These are phyloP conservation scores for Cnidoscolus chayamansa DNA, from an alignment of 441 rosid species.

Conservation along the genomic window DNA sequence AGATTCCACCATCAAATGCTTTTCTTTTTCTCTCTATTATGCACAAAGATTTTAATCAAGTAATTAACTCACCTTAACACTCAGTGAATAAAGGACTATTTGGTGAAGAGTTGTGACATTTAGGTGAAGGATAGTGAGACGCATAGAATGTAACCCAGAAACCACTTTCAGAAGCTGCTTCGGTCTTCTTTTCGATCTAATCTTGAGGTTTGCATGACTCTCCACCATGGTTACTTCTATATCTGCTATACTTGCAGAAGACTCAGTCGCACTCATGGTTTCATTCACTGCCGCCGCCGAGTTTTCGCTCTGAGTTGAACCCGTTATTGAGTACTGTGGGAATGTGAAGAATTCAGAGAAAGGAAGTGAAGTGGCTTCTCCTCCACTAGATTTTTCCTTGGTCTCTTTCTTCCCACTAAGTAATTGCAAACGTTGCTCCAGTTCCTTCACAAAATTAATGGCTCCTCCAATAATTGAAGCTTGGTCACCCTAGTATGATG, in stretches of 20 bases:
- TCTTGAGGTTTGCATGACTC: constrained; percentile 74
- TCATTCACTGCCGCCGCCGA: constrained; percentile 28
- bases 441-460: constrained; percentile 76
- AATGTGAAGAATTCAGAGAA: constrained; percentile 62
- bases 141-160: constrained; percentile 55
- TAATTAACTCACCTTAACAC: constrained; percentile 60
- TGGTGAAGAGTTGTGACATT: constrained; percentile 64
- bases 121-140: constrained; percentile 72
- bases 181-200: constrained; percentile 56
- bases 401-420: constrained; percentile 32
- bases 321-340: constrained; percentile 53
- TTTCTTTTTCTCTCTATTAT: too few species aligned
- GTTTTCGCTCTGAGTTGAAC: constrained; percentile 25
- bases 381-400: constrained; percentile 27
- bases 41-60: not conserved
- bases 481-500: constrained; percentile 60
- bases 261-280: constrained; percentile 23
- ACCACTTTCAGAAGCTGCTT: constrained; percentile 68
- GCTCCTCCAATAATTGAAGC: constrained; percentile 89
- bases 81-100: constrained; percentile 64
- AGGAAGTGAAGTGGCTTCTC: constrained; percentile 20
- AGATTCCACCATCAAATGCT: too few species aligned
- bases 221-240: constrained; percentile 86
- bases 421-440: constrained; percentile 60
- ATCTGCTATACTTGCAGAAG: constrained; percentile 37